These are phyloP conservation scores for Aegilops speltoides DNA, from an alignment of 176 grass and related monocot genomes.

Conservation along the genomic window DNA sequence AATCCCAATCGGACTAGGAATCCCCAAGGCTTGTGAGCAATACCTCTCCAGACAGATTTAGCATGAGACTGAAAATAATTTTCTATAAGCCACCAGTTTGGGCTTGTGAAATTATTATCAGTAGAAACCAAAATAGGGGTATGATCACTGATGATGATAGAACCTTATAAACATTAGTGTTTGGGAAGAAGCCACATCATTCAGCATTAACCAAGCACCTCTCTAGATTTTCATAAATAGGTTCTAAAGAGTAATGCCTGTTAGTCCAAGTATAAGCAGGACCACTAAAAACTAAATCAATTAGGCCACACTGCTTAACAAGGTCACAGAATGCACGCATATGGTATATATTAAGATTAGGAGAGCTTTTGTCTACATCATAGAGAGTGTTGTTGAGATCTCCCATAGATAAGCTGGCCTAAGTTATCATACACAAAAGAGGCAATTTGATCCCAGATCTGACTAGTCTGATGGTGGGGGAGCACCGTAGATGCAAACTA, in stretches of 20 bases:
- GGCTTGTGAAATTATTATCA: not conserved
- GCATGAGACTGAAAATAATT: not conserved
- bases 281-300: not conserved
- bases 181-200: not conserved
- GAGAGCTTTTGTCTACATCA: not conserved
- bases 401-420: not conserved
- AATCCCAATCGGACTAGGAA: not conserved
- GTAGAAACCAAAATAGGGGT: not conserved
- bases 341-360: not conserved
- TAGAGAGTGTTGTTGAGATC: not conserved
- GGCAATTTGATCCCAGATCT: not conserved
- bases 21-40: not conserved
- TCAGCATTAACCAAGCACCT: not conserved
- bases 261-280: not conserved
- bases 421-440: not conserved
- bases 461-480: not conserved
- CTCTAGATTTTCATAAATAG: not conserved
- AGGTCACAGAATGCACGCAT: not conserved
- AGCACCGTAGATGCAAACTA: not conserved
- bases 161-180: not conserved
- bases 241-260: not conserved
- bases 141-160: not conserved
- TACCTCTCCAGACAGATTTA: not conserved
- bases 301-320: not conserved
- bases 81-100: not conserved